Evolutionary conservation across 2,329 filamentous ascomycete species (phyloP).

Genomic region (Diaporthe batatas): DNA sequence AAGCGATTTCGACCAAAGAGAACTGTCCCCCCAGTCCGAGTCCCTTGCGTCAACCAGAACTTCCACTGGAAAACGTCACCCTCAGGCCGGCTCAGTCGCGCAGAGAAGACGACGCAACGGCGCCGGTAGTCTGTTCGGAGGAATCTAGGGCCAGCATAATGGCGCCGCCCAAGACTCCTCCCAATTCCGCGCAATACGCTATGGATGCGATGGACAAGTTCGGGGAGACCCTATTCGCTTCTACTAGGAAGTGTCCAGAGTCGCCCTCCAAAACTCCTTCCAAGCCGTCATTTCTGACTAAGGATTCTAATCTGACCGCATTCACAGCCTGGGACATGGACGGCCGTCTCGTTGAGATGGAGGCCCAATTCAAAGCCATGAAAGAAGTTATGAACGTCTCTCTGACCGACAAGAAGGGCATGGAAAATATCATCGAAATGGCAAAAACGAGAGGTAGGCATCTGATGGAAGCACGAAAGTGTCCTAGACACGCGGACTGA

Average conservation of each 20-base stretch:
- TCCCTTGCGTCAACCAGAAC: slow-evolving; percentile 44
- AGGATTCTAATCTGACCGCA: slow-evolving; percentile 77
- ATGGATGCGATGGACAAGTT: slow-evolving; percentile 45
- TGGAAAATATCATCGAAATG: slow-evolving; percentile 80
- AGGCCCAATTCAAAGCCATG: slow-evolving; percentile 78
- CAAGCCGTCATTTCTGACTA: slow-evolving; percentile 69
- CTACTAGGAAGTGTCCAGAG: slow-evolving; percentile 50
- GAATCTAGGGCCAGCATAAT: slow-evolving; percentile 40
- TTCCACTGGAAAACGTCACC: slow-evolving; percentile 48
- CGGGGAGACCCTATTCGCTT: slow-evolving; percentile 47
- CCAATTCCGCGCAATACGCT: slow-evolving; percentile 32
- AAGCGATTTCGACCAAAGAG: slow-evolving; percentile 59
- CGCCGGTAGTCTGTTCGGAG: slow-evolving; percentile 22
- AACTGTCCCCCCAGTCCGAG: slow-evolving; percentile 44
- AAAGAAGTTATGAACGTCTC: slow-evolving; percentile 79
- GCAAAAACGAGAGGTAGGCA: slow-evolving; percentile 80
- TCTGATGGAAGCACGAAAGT: slow-evolving; percentile 38
- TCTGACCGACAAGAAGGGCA: slow-evolving; percentile 73
- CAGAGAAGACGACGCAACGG: slow-evolving; percentile 45
- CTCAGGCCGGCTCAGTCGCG: slow-evolving; percentile 47
- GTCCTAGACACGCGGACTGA: slow-evolving; percentile 42
- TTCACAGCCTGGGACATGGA: slow-evolving; percentile 85
- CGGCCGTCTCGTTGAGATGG: slow-evolving; percentile 80
- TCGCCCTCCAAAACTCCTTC: slow-evolving; percentile 57
- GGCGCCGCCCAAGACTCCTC: slow-evolving; percentile 50